Conservation (phyloP, 1,139 yeast species). For the Citeromyces siamensis region DNA sequence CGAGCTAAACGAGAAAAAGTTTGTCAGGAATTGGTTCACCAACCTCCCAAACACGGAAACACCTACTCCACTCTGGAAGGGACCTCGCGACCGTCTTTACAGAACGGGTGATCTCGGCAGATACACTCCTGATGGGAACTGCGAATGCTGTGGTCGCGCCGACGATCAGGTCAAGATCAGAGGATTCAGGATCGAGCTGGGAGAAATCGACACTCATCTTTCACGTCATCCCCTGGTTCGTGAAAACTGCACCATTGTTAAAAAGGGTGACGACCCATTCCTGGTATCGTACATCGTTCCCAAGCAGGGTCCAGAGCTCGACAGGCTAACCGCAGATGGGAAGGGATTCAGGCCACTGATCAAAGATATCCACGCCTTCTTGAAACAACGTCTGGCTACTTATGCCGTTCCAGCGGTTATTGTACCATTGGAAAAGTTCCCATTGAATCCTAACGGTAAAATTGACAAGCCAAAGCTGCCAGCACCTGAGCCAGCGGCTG, state of each 20-base stretch:
- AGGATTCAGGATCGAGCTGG: conserved; percentile 96
- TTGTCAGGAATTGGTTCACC: conserved; percentile 84
- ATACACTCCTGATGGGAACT: conserved; percentile 92
- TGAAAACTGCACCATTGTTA: conserved; percentile 87
- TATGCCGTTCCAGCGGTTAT: conserved; percentile 91
- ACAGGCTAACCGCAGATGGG: conserved; percentile 31
- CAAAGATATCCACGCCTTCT: conserved; percentile 66
- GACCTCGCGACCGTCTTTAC: conserved; percentile 91
- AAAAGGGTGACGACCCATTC: conserved; percentile 86
- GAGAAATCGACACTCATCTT: conserved; percentile 95
- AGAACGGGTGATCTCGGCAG: conserved; percentile 98
- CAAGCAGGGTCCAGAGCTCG: conserved; percentile 47
- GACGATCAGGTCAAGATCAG: conserved; percentile 98
- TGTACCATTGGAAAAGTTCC: conserved; percentile 77
- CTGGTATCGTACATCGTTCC: conserved; percentile 90
- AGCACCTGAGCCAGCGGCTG: conserved; percentile 83
- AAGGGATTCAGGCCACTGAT: conserved; percentile 46
- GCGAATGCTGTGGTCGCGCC: conserved; percentile 97
- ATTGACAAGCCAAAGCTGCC: conserved; percentile 96
- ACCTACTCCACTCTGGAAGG: conserved; percentile 34
- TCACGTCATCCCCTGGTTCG: conserved; percentile 88
- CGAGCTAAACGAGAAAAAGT: conserved; percentile 77
- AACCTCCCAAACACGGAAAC: neutral
- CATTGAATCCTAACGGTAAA: conserved; percentile 96
- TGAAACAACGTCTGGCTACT: conserved; percentile 81